These are phyloP conservation scores for Kuraishia piskuri DNA, from an alignment of 805 yeast genomes.

Conservation along the genomic window DNA sequence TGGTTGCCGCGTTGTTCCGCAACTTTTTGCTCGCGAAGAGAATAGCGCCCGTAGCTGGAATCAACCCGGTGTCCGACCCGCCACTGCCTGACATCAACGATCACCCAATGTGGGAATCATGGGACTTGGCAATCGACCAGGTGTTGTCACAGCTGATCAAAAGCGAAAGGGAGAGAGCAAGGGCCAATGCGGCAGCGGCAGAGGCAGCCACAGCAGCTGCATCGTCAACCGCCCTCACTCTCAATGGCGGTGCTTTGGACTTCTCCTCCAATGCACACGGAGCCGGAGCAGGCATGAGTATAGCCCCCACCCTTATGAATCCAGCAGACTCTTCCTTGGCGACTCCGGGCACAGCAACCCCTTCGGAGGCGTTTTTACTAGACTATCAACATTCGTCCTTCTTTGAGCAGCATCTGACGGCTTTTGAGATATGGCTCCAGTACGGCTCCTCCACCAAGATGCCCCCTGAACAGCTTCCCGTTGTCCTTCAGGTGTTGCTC, in stretches of 20 bases:
- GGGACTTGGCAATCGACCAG: constrained; percentile 97
- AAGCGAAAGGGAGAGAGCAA: constrained; percentile 16
- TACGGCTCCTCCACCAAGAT: constrained; percentile 77
- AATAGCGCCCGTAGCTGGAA: constrained; percentile 86
- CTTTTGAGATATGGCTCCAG: constrained; percentile 93
- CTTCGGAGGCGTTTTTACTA: constrained; percentile 11
- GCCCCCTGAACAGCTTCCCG: constrained; percentile 93
- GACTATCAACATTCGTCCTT: constrained; percentile 87
- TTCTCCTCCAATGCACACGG: constrained; percentile 2
- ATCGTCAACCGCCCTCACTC: not conserved
- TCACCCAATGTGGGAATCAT: constrained; percentile 95
- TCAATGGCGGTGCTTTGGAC: constrained; percentile 5
- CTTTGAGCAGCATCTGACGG: constrained; percentile 92
- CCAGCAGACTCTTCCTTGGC: not conserved
- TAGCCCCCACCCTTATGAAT: constrained; percentile 1
- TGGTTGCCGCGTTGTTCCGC: constrained; percentile 93
- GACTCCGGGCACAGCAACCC: not conserved
- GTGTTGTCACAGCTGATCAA: constrained; percentile 67
- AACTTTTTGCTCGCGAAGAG: constrained; percentile 88
- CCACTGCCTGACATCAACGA: constrained; percentile 77
- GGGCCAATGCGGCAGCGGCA: constrained; percentile 16
- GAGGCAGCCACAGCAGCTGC: constrained; percentile 22
- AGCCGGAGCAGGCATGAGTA: not conserved
- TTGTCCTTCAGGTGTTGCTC: constrained; percentile 82
- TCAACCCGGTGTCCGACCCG: constrained; percentile 93